Conservation (phyloP, 2,329 filamentous ascomycete genomes). For the Scedosporium minutisporum region DNA sequence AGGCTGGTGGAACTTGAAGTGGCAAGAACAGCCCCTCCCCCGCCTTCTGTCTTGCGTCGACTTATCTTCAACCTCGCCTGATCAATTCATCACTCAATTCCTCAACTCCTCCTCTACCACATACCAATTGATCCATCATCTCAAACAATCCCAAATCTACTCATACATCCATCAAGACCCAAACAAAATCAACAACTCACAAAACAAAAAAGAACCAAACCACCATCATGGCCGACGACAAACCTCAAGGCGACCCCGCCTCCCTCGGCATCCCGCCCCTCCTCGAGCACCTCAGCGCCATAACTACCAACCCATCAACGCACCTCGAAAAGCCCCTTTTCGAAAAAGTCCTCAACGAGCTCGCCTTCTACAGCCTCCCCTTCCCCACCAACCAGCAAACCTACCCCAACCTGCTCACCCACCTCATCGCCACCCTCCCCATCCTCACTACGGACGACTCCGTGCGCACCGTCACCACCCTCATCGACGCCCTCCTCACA, state of each 20-base stretch:
- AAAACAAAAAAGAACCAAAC: not conserved
- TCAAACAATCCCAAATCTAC: not conserved
- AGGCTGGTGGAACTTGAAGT: too few species aligned
- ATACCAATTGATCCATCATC: too few species aligned
- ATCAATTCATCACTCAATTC: too few species aligned
- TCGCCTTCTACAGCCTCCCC: conserved; percentile 3
- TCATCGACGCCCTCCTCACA: conserved; percentile 3
- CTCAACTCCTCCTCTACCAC: too few species aligned
- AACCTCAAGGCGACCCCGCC: conserved; percentile 5
- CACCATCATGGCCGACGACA: not conserved
- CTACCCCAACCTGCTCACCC: conserved; percentile 5
- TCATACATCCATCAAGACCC: not conserved
- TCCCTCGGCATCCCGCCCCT: conserved; percentile 5
- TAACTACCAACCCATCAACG: not conserved
- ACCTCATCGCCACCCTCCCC: conserved; percentile 1
- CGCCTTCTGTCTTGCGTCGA: too few species aligned
- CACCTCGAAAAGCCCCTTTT: conserved; percentile 2
- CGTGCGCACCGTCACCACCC: conserved; percentile 1
- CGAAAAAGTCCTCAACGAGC: conserved; percentile 1
- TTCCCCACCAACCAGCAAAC: conserved; percentile 1
- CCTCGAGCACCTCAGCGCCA: not conserved
- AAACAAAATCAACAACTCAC: not conserved
- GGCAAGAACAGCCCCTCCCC: too few species aligned
- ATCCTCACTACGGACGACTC: not conserved
- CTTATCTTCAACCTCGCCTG: too few species aligned